A percentile compares a stretch with the other conserved stretches of the same genome.
phyloP scores from a whole-genome alignment of 176 grass and related monocot species.

The Aechmea fasciata region DNA sequence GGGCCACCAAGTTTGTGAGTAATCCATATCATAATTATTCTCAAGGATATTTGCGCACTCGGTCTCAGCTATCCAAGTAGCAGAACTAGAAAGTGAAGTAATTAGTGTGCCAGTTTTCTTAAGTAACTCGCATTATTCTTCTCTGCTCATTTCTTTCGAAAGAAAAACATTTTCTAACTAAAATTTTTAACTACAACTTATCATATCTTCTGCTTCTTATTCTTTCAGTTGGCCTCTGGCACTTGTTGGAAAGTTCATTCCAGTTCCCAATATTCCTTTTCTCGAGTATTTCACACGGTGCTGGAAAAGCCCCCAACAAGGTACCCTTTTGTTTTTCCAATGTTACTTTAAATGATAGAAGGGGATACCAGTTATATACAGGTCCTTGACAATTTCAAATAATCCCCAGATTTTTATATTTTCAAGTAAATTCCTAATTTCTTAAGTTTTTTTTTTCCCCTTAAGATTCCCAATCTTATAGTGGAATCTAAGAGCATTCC shows the following conservation, averaged over 20 bases:
- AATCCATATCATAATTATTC: too few species aligned
- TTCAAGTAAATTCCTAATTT: not conserved
- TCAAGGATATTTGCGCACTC: too few species aligned
- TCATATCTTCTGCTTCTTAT: slow-evolving; percentile 7
- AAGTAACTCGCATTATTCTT: too few species aligned
- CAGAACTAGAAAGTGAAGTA: too few species aligned
- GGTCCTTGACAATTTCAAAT: not conserved
- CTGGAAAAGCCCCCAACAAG: slow-evolving; percentile 34
- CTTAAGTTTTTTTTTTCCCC: too few species aligned
- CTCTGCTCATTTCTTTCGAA: not conserved
- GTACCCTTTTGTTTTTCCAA: not conserved
- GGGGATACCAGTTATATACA: too few species aligned
- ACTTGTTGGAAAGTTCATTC: slow-evolving; percentile 65
- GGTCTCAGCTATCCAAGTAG: too few species aligned
- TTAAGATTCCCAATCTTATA: too few species aligned
- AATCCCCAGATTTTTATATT: not conserved
- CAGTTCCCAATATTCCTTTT: slow-evolving; percentile 60
- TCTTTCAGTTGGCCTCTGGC: slow-evolving; percentile 81
- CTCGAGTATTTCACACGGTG: slow-evolving; percentile 36
- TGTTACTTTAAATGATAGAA: too few species aligned
- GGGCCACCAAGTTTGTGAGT: too few species aligned
- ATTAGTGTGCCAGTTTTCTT: too few species aligned
- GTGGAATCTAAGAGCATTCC: too few species aligned
- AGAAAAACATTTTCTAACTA: not conserved
- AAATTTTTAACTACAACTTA: not conserved